Conservation (phyloP, 257 asterid species). For the Nicotiana paniculata region DNA sequence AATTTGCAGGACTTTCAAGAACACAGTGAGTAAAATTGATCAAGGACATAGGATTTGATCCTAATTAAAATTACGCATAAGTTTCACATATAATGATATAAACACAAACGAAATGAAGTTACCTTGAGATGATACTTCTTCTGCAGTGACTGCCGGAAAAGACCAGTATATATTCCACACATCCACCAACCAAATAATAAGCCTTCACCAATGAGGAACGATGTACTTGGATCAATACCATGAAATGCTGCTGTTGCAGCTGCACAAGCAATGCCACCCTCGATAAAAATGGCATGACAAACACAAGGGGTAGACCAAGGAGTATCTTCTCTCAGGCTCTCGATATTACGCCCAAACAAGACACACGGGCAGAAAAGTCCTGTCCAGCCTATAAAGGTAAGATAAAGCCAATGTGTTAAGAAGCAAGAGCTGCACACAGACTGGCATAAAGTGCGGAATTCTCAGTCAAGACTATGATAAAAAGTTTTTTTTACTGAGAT, state of each 20-base stretch:
- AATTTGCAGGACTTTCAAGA: not conserved
- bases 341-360: constrained; percentile 18
- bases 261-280: constrained; percentile 84
- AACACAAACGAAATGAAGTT: not conserved
- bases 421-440: not conserved
- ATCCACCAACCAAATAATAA: constrained; percentile 98
- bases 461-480: not conserved
- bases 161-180: constrained; percentile 98
- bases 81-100: not conserved
- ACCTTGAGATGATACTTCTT: constrained; percentile 99
- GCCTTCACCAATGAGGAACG: constrained; percentile 83
- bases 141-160: constrained; percentile 75
- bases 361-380: constrained; percentile 16
- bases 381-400: constrained; percentile 11
- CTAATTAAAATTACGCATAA: not conserved
- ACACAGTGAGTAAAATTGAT: not conserved
- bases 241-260: constrained; percentile 65
- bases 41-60: not conserved
- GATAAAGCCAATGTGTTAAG: not conserved
- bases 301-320: constrained; percentile 93
- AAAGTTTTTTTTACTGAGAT: not conserved
- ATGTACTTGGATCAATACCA: constrained; percentile 85
- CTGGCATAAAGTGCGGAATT: not conserved
- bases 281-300: constrained; percentile 85
- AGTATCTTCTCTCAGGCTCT: constrained; percentile 70